phyloP scores from a whole-genome alignment of 352 stramenopile species.

The Pythium angustatum region DNA sequence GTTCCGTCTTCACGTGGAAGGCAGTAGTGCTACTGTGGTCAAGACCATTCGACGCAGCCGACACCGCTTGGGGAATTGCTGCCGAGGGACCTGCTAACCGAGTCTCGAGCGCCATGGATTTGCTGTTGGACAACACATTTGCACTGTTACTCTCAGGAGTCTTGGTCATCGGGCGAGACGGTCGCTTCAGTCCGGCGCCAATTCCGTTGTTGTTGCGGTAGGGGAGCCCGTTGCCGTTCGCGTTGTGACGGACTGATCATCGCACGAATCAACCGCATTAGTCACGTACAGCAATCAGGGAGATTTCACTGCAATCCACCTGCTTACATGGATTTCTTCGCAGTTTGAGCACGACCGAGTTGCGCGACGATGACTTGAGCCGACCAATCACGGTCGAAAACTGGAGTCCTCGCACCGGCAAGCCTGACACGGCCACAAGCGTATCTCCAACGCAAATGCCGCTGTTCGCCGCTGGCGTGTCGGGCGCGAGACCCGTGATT shows the following conservation, averaged over 20 bases:
- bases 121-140: constrained; percentile 66
- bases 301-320: neutral
- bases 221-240: constrained; percentile 40
- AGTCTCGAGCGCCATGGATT: constrained; percentile 70
- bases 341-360: constrained; percentile 79
- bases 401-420: constrained; percentile 74
- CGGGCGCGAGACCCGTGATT: constrained; percentile 72
- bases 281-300: neutral
- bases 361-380: constrained; percentile 76
- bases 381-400: constrained; percentile 82
- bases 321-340: constrained; percentile 76
- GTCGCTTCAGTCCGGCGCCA: constrained; percentile 44
- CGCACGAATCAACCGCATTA: neutral
- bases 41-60: neutral
- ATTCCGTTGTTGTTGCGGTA: constrained; percentile 34
- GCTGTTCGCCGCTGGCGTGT: constrained; percentile 70
- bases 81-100: constrained; percentile 37
- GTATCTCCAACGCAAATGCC: constrained; percentile 82
- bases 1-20: constrained; percentile 56
- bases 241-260: constrained; percentile 62
- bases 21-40: constrained; percentile 27
- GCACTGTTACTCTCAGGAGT: constrained; percentile 70
- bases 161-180: constrained; percentile 49
- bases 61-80: neutral
- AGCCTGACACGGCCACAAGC: constrained; percentile 66